phyloP scores from a whole-genome alignment of 2,329 filamentous ascomycete genomes.

The Sphaerulina musiva region DNA sequence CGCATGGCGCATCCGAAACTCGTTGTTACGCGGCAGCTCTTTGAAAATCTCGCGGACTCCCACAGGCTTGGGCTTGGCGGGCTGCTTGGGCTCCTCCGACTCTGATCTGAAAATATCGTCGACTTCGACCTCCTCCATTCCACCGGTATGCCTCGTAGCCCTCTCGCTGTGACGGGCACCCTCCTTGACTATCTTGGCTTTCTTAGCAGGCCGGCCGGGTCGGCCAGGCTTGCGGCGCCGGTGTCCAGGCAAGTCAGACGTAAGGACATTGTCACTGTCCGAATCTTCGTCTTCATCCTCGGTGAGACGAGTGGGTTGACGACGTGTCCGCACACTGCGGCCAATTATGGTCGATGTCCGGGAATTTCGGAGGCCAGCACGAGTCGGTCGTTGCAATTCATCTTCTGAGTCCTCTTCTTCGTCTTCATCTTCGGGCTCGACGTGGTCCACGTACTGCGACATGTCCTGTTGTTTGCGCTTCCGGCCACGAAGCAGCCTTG shows the following conservation, averaged over 20 bases:
- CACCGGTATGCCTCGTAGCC: constrained; percentile 40
- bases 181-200: constrained; percentile 18
- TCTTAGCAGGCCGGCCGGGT: constrained; percentile 6
- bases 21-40: constrained; percentile 52
- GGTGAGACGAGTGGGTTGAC: not conserved
- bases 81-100: constrained; percentile 33
- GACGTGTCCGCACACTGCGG: constrained; percentile 16
- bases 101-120: constrained; percentile 51
- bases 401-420: constrained; percentile 22
- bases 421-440: constrained; percentile 22
- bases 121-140: constrained; percentile 50
- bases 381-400: constrained; percentile 14
- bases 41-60: constrained; percentile 67
- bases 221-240: constrained; percentile 31
- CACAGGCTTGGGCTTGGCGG: constrained; percentile 49
- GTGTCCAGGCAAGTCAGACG: constrained; percentile 37
- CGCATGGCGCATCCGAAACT: constrained; percentile 65
- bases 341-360: constrained; percentile 6
- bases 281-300: constrained; percentile 27
- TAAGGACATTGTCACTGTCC: constrained; percentile 28
- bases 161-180: constrained; percentile 41
- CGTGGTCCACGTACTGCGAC: constrained; percentile 21
- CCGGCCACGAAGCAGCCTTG: constrained; percentile 15
- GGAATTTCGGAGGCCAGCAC: constrained; percentile 16
- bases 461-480: constrained; percentile 23